These are phyloP conservation scores for Cryphonectria naterciae DNA, from an alignment of 2,329 filamentous ascomycete species.

Conservation along the genomic window DNA sequence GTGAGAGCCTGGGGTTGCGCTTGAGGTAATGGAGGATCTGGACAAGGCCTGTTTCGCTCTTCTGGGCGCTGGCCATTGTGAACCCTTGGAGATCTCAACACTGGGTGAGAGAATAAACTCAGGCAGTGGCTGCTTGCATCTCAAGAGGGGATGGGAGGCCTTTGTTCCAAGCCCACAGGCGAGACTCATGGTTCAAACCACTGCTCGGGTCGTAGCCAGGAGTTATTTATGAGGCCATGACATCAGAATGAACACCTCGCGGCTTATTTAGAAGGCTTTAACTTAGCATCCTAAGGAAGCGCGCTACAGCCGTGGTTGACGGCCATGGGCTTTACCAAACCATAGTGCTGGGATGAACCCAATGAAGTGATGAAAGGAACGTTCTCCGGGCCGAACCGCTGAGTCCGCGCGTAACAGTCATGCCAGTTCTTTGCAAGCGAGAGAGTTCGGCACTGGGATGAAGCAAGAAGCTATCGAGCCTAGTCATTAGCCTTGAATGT, in stretches of 20 bases:
- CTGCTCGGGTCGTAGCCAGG: background rate
- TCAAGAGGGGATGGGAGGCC: background rate
- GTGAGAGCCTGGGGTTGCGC: background rate
- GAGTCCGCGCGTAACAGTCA: background rate
- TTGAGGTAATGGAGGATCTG: constrained; percentile 11
- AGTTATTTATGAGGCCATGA: background rate
- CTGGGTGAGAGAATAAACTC: background rate
- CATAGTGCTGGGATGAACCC: background rate
- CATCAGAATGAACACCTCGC: background rate
- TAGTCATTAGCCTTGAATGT: background rate
- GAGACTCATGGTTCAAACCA: background rate
- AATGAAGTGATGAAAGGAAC: background rate
- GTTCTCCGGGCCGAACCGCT: background rate
- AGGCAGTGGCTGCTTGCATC: background rate
- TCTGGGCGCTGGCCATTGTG: background rate
- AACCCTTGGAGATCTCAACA: background rate
- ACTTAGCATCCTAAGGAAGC: background rate
- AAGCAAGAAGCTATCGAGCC: background rate
- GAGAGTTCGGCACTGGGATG: background rate
- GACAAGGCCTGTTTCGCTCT: background rate
- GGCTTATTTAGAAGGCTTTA: background rate
- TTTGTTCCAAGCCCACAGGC: background rate
- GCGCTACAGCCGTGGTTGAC: background rate
- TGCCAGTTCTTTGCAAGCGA: background rate
- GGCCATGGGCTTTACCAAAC: background rate